phyloP scores from a whole-genome alignment of 306 rosid species.

The Morella rubra region DNA sequence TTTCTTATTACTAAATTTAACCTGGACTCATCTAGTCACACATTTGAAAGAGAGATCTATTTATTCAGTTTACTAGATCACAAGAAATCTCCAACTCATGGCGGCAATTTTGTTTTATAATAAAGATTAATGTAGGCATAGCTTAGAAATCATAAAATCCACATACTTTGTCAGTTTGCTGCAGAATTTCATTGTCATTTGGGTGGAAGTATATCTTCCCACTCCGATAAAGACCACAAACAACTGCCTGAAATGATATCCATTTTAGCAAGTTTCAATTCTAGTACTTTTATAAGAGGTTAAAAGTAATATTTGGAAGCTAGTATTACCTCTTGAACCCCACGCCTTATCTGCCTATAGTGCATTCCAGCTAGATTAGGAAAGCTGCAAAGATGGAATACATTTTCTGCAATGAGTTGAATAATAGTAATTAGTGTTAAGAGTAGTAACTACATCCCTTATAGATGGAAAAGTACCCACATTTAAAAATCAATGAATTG shows the following conservation, averaged over 20 bases:
- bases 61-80: not conserved
- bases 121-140: slow-evolving; percentile 8
- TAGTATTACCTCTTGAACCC: slow-evolving; percentile 63
- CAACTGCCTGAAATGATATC: slow-evolving; percentile 67
- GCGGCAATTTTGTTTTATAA: not conserved
- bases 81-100: slow-evolving; percentile 3
- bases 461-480: slow-evolving; percentile 11
- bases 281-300: slow-evolving; percentile 14
- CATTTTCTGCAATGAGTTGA: slow-evolving; percentile 74
- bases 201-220: slow-evolving; percentile 92
- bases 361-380: slow-evolving; percentile 64
- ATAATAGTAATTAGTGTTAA: slow-evolving; percentile 26
- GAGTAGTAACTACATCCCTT: slow-evolving; percentile 15
- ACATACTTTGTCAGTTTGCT: slow-evolving; percentile 83
- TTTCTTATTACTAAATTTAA: not conserved
- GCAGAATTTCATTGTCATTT: slow-evolving; percentile 68
- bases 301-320: slow-evolving; percentile 20
- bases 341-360: slow-evolving; percentile 63
- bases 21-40: not conserved
- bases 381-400: slow-evolving; percentile 71
- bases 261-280: slow-evolving; percentile 17
- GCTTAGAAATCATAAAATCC: slow-evolving; percentile 7
- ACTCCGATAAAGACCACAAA: slow-evolving; percentile 81
- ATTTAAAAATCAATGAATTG: not conserved
- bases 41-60: not conserved